Conservation (phyloP, 1,284 basidiomycete genomes). For the Ustilago xerochloae region DNA sequence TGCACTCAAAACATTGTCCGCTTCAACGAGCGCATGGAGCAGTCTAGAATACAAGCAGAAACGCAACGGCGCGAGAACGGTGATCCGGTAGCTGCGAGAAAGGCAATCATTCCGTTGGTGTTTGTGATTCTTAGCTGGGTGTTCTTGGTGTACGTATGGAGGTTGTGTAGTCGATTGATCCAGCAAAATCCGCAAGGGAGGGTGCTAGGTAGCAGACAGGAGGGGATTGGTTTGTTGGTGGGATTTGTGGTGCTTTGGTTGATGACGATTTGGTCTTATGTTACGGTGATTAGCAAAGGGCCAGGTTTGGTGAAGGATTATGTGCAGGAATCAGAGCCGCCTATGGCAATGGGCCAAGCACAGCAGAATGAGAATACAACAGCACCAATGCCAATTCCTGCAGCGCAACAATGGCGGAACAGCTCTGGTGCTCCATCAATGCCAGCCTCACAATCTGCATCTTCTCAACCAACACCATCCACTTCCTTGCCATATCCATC, state of each 20-base stretch:
- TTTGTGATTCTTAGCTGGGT: conserved; percentile 58
- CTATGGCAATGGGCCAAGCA: not conserved
- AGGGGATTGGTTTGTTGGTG: conserved; percentile 56
- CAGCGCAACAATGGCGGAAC: not conserved
- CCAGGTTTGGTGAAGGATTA: conserved; percentile 62
- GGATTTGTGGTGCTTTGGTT: conserved; percentile 57
- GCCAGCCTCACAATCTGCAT: not conserved
- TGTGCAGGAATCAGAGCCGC: conserved; percentile 33
- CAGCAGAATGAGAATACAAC: conserved; percentile 1
- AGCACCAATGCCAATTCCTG: conserved; percentile 21
- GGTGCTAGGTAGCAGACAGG: conserved; percentile 30
- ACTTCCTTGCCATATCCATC: conserved; percentile 25
- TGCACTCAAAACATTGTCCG: conserved; percentile 41
- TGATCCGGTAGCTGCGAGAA: conserved; percentile 40
- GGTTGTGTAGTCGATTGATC: conserved; percentile 50
- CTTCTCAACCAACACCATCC: not conserved
- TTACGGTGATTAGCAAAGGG: conserved; percentile 46
- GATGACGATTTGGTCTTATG: conserved; percentile 61
- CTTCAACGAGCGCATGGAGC: conserved; percentile 50
- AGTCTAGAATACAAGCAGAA: conserved; percentile 20
- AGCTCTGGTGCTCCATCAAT: not conserved
- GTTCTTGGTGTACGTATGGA: conserved; percentile 57
- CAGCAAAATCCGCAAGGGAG: conserved; percentile 29
- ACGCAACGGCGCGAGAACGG: conserved; percentile 26
- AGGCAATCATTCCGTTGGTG: conserved; percentile 53